Evolutionary conservation across 2,329 filamentous ascomycete species (phyloP).

Genomic region (Ceratocystis cacaofunesta): DNA sequence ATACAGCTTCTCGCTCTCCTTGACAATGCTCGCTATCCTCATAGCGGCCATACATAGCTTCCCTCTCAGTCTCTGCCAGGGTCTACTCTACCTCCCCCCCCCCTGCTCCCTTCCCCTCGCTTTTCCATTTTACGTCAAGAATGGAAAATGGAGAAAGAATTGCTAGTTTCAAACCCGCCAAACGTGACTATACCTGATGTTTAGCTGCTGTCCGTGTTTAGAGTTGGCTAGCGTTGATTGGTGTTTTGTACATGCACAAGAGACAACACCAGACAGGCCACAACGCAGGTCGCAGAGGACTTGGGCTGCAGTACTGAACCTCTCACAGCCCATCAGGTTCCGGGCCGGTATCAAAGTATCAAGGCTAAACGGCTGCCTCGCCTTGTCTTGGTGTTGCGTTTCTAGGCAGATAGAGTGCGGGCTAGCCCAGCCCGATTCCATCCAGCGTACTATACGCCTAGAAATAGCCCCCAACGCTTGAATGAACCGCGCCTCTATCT

Average conservation of each 20-base stretch:
- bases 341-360: background rate
- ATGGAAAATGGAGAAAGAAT: conserved; percentile 3
- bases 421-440: background rate
- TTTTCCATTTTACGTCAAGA: background rate
- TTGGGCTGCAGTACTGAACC: background rate
- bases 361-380: too few relatives aligned
- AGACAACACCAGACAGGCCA: background rate
- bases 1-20: background rate
- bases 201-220: background rate
- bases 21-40: too few relatives aligned
- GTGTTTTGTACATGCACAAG: background rate
- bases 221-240: background rate
- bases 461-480: background rate
- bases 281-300: too few relatives aligned
- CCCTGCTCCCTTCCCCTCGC: background rate
- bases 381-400: background rate
- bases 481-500: background rate
- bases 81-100: background rate
- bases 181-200: background rate
- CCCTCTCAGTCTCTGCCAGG: background rate
- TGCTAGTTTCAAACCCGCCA: background rate
- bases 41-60: background rate
- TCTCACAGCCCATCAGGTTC: background rate
- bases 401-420: background rate
- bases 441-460: background rate